These are phyloP conservation scores for Houttuynia cordata DNA, from an alignment of 164 flowering plant genomes.

Conservation along the genomic window DNA sequence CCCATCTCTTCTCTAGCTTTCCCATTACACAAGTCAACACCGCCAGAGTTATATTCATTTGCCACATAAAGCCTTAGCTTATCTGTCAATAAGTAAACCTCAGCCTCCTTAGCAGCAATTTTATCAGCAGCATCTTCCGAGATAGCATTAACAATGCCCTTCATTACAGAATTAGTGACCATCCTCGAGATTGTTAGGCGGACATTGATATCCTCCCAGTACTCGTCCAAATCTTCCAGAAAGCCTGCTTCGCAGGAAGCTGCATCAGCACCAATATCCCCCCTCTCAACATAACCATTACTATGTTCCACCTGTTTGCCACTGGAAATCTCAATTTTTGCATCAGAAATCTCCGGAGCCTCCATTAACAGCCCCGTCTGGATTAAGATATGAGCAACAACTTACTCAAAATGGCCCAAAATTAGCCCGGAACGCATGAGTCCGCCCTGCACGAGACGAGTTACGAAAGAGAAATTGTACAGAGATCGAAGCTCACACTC, in stretches of 20 bases:
- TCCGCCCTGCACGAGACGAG: no score
- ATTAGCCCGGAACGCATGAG: no score
- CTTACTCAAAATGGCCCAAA: background rate
- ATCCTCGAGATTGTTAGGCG: conserved; percentile 63
- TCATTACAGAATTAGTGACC: conserved; percentile 74
- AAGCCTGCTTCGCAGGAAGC: conserved; percentile 11
- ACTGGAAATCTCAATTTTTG: background rate
- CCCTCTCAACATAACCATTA: conserved; percentile 20
- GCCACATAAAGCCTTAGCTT: conserved; percentile 16
- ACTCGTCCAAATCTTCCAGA: conserved; percentile 62
- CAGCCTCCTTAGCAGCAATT: conserved; percentile 42
- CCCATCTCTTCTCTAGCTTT: background rate
- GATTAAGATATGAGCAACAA: background rate
- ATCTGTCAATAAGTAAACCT: conserved; percentile 36
- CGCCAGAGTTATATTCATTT: background rate
- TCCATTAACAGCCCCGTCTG: background rate
- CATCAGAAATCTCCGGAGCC: conserved; percentile 7
- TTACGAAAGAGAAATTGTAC: no score
- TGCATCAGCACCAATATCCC: conserved; percentile 18
- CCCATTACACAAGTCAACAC: background rate
- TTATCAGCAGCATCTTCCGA: conserved; percentile 52
- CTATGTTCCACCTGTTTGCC: conserved; percentile 10
- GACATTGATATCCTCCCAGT: conserved; percentile 49
- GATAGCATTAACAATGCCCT: conserved; percentile 68
- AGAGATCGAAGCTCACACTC: no score